Evolutionary conservation across 192 early-diverging fungal genomes (phyloP).

Genomic region (Lobosporangium transversale): DNA sequence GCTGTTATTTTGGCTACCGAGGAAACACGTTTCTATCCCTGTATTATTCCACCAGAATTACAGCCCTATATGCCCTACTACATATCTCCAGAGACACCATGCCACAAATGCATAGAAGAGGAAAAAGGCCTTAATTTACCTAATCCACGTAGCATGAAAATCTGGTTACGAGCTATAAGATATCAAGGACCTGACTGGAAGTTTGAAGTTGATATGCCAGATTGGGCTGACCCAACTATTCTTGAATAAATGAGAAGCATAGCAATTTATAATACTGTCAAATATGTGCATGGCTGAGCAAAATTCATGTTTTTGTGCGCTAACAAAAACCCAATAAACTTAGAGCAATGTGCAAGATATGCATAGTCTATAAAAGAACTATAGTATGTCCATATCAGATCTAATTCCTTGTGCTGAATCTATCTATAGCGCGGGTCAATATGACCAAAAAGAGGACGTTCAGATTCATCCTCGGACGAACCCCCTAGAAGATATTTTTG

Average conservation of each 20-base stretch:
- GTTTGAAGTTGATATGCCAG: slow-evolving; percentile 46
- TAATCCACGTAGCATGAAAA: slow-evolving; percentile 40
- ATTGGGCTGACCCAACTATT: slow-evolving; percentile 35
- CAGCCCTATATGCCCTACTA: slow-evolving; percentile 52
- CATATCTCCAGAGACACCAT: slow-evolving; percentile 19
- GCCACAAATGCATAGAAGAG: slow-evolving; percentile 46
- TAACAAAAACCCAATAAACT: no score
- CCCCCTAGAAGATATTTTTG: slow-evolving; percentile 5
- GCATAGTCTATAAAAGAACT: no score
- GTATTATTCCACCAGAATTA: slow-evolving; percentile 24
- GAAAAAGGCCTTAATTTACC: slow-evolving; percentile 8
- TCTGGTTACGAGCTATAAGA: slow-evolving; percentile 44
- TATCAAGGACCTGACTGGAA: slow-evolving; percentile 51
- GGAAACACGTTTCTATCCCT: slow-evolving; percentile 43
- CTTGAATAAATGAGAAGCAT: slow-evolving; percentile 13
- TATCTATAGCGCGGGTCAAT: slow-evolving; percentile 18
- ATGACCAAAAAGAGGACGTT: neutral
- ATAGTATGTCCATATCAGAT: no score
- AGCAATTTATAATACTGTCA: no score
- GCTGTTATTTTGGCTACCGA: slow-evolving; percentile 5
- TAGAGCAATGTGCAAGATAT: no score
- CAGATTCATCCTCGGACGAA: slow-evolving; percentile 27
- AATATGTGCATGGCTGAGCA: no score
- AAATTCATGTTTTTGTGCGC: no score
- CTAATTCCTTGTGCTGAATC: no score